phyloP scores from a whole-genome alignment of 2,329 filamentous ascomycete species.

The Fusarium fracticaudum region DNA sequence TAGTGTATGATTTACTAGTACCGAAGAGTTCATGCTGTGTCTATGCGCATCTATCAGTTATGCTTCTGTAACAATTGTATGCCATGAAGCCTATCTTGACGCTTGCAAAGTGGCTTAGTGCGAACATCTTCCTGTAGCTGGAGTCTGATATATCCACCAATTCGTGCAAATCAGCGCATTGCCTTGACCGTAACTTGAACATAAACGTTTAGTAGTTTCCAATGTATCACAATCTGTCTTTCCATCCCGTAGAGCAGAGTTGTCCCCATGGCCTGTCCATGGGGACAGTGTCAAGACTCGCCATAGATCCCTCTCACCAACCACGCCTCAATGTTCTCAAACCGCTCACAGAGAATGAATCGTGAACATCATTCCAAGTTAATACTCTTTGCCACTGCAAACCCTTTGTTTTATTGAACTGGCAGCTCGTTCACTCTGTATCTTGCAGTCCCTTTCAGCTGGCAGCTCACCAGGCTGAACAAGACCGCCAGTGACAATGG shows the following conservation, averaged over 20 bases:
- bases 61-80: rapidly evolving
- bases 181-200: rapidly evolving
- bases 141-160: neutral
- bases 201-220: rapidly evolving
- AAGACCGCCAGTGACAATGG: neutral
- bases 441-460: neutral
- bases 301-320: neutral
- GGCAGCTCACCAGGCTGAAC: neutral
- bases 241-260: neutral
- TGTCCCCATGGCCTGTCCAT: rapidly evolving
- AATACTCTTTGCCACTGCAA: neutral
- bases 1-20: rapidly evolving
- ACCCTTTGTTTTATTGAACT: rapidly evolving
- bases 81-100: rapidly evolving
- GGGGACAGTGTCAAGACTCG: neutral
- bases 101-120: rapidly evolving
- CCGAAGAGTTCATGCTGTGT: rapidly evolving
- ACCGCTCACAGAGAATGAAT: neutral
- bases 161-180: rapidly evolving
- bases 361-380: rapidly evolving
- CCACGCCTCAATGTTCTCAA: neutral
- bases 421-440: rapidly evolving
- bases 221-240: rapidly evolving
- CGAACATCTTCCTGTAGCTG: rapidly evolving
- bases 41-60: rapidly evolving